Percentiles rank a stretch among this genome's conserved stretches.
phyloP scores from a whole-genome alignment of 2,329 filamentous ascomycete genomes.

The Onygenales sp. region DNA sequence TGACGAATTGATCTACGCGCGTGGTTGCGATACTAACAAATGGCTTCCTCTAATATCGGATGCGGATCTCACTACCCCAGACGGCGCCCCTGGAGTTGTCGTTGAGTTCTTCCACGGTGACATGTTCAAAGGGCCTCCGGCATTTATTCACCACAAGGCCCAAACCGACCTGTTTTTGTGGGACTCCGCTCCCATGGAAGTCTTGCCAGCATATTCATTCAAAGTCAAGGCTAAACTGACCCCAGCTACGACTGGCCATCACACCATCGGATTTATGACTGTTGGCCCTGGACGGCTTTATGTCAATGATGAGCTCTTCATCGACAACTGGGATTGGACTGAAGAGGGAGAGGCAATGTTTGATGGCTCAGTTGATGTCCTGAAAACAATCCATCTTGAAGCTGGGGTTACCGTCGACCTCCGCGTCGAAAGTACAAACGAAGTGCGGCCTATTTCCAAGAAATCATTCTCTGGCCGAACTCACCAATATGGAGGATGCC shows the following conservation, averaged over 20 bases:
- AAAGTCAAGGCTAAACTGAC: constrained; percentile 45
- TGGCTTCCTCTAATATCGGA: constrained; percentile 44
- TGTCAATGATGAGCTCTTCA: constrained; percentile 44
- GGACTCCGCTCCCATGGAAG: constrained; percentile 37
- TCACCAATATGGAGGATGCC: constrained; percentile 37
- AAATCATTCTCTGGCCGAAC: constrained; percentile 1
- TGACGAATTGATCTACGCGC: constrained; percentile 31
- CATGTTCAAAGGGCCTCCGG: constrained; percentile 30
- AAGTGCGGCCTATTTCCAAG: constrained; percentile 1
- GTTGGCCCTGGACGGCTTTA: constrained; percentile 49
- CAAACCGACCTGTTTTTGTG: constrained; percentile 31
- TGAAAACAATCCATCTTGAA: constrained; percentile 41
- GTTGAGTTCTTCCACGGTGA: constrained; percentile 46
- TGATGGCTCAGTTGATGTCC: constrained; percentile 49
- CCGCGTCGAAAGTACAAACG: constrained; percentile 33
- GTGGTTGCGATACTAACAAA: constrained; percentile 49
- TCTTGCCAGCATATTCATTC: constrained; percentile 40
- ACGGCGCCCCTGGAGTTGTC: constrained; percentile 42
- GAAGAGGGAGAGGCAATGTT: constrained; percentile 48
- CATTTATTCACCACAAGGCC: constrained; percentile 30
- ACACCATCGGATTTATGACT: constrained; percentile 49
- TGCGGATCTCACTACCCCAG: constrained; percentile 30
- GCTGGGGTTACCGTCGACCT: constrained; percentile 45
- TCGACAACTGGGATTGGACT: constrained; percentile 52
- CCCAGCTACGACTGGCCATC: constrained; percentile 43